Conservation (phyloP, 768 basidiomycete genomes). For the Leucocoprinus birnbaumii region DNA sequence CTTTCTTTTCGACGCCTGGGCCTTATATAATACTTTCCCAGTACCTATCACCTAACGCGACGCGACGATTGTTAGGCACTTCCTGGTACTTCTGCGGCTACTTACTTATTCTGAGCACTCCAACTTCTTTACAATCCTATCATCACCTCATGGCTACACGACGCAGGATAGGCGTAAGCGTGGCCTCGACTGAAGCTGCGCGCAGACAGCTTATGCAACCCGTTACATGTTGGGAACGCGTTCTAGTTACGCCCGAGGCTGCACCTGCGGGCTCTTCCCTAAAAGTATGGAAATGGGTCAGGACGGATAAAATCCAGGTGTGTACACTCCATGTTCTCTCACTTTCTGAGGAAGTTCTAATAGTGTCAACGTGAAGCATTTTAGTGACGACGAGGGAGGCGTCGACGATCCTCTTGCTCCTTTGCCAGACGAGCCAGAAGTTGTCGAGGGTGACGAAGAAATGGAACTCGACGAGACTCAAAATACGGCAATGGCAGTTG, state of each 20-base stretch:
- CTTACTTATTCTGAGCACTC: neutral
- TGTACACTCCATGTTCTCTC: constrained; percentile 15
- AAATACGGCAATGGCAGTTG: constrained; percentile 26
- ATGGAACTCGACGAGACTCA: constrained; percentile 67
- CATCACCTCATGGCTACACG: constrained; percentile 66
- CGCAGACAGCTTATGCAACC: constrained; percentile 86
- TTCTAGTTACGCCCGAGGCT: constrained; percentile 61
- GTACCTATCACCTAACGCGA: neutral
- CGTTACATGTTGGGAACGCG: constrained; percentile 84
- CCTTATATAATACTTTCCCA: constrained; percentile 8
- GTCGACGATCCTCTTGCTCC: constrained; percentile 80
- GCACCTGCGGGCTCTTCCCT: constrained; percentile 54
- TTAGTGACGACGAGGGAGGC: constrained; percentile 83
- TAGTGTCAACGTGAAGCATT: constrained; percentile 52
- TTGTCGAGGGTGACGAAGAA: constrained; percentile 73
- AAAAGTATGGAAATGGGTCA: constrained; percentile 76
- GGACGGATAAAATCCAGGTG: constrained; percentile 77
- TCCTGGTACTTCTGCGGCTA: neutral
- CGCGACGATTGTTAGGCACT: neutral
- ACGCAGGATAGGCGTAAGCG: constrained; percentile 74
- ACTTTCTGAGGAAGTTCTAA: neutral
- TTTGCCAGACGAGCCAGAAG: constrained; percentile 74
- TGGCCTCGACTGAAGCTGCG: constrained; percentile 76
- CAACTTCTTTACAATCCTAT: constrained; percentile 7
- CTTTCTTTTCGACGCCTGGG: neutral